phyloP scores from a whole-genome alignment of 1,284 basidiomycete genomes.

The Gymnopus androsaceus region DNA sequence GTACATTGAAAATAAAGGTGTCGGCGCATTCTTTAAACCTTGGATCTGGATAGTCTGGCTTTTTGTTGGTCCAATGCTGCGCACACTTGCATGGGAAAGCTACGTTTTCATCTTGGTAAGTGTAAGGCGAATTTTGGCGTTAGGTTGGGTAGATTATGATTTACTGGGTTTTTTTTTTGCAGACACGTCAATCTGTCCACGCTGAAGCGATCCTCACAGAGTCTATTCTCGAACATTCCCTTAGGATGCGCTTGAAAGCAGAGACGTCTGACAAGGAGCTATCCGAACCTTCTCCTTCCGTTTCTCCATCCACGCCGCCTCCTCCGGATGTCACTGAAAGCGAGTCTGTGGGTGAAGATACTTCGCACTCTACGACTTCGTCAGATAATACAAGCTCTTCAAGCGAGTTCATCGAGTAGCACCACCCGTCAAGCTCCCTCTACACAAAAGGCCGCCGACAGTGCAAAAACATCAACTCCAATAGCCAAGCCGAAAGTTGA shows the following conservation, averaged over 20 bases:
- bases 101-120: slow-evolving; percentile 50
- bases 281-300: not conserved
- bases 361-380: slow-evolving; percentile 7
- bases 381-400: slow-evolving; percentile 4
- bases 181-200: slow-evolving; percentile 52
- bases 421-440: too few relatives aligned
- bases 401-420: not conserved
- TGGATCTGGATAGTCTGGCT: slow-evolving; percentile 46
- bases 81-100: slow-evolving; percentile 42
- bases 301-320: not conserved
- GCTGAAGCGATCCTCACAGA: slow-evolving; percentile 67
- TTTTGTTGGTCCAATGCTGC: slow-evolving; percentile 34
- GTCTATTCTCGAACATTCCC: slow-evolving; percentile 69
- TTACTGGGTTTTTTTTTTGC: too few relatives aligned
- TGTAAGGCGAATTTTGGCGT: slow-evolving; percentile 10
- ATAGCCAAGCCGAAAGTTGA: slow-evolving; percentile 27
- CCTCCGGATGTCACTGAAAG: slow-evolving; percentile 6
- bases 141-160: too few relatives aligned
- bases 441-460: too few relatives aligned
- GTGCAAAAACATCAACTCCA: slow-evolving; percentile 32
- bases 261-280: slow-evolving; percentile 30
- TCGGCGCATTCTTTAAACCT: slow-evolving; percentile 39
- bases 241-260: slow-evolving; percentile 67
- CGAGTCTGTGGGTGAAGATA: slow-evolving; percentile 17
- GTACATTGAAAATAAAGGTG: slow-evolving; percentile 46